phyloP scores from a whole-genome alignment of 495 filamentous ascomycete species.

The Hypoxylon cercidicola region DNA sequence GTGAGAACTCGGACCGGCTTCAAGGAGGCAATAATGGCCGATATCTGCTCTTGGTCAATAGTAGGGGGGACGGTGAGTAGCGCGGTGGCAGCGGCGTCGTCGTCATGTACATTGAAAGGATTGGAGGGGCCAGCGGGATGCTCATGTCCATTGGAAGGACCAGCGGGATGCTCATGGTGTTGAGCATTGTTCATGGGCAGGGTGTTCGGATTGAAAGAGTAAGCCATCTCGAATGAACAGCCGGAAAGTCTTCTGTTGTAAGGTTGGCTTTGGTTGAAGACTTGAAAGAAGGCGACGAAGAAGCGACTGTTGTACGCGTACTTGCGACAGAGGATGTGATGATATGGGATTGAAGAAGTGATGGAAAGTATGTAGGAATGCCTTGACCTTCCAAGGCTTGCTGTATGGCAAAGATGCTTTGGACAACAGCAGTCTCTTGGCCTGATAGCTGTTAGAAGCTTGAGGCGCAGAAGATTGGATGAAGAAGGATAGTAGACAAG shows the following conservation, averaged over 20 bases:
- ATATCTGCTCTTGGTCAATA: no score
- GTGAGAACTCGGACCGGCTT: no score
- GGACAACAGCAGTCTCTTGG: neutral
- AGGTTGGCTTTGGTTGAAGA: conserved; percentile 24
- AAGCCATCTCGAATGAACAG: conserved; percentile 51
- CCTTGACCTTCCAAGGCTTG: conserved; percentile 14
- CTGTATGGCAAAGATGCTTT: conserved; percentile 15
- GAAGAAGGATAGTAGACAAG: no score
- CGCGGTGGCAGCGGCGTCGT: no score
- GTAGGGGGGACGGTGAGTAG: no score
- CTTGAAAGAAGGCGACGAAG: conserved; percentile 35
- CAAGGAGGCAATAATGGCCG: no score
- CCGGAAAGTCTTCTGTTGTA: conserved; percentile 31
- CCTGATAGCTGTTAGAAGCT: conserved; percentile 12
- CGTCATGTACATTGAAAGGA: no score
- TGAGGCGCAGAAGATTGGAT: neutral
- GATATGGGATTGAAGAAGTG: neutral
- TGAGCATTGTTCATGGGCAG: no score
- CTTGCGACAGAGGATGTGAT: conserved; percentile 28
- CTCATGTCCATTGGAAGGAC: no score
- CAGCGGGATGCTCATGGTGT: no score
- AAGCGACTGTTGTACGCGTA: conserved; percentile 33
- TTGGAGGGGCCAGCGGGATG: no score
- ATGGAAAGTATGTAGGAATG: conserved; percentile 22
- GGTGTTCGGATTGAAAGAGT: no score